phyloP scores from a whole-genome alignment of 495 filamentous ascomycete species.

The Penicillium dipodomyicola region DNA sequence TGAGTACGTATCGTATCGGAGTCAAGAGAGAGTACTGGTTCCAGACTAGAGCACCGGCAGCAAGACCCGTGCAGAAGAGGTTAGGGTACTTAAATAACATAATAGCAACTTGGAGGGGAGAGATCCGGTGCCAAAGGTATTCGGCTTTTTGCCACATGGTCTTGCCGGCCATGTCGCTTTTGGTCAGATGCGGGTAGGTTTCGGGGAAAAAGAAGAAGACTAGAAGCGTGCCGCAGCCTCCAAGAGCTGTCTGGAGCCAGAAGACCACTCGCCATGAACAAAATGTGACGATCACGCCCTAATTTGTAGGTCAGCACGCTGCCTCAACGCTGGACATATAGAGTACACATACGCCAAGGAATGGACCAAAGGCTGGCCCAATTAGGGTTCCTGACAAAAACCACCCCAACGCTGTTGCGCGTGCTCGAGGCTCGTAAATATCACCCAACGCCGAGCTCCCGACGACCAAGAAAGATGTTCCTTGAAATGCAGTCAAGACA shows the following conservation, averaged over 20 bases:
- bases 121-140: constrained; percentile 58
- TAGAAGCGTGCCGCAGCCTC: constrained; percentile 53
- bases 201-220: constrained; percentile 68
- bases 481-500: constrained; percentile 66
- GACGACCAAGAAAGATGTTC: constrained; percentile 65
- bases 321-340: not conserved
- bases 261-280: constrained; percentile 67
- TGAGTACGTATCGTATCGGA: constrained; percentile 71
- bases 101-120: constrained; percentile 58
- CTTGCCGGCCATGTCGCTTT: constrained; percentile 53
- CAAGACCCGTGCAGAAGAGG: constrained; percentile 58
- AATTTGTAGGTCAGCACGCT: constrained; percentile 6
- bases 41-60: constrained; percentile 63
- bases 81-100: constrained; percentile 63
- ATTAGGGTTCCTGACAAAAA: constrained; percentile 67
- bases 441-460: constrained; percentile 65
- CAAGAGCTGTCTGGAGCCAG: constrained; percentile 67
- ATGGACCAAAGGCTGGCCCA: constrained; percentile 69
- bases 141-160: constrained; percentile 44
- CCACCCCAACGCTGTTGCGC: constrained; percentile 68
- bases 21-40: constrained; percentile 73
- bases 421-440: constrained; percentile 61
- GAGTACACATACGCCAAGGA: constrained; percentile 45
- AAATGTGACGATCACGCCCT: constrained; percentile 69
- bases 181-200: constrained; percentile 60